These are phyloP conservation scores for Suillus placidus DNA, from an alignment of 768 basidiomycete genomes.

Conservation along the genomic window DNA sequence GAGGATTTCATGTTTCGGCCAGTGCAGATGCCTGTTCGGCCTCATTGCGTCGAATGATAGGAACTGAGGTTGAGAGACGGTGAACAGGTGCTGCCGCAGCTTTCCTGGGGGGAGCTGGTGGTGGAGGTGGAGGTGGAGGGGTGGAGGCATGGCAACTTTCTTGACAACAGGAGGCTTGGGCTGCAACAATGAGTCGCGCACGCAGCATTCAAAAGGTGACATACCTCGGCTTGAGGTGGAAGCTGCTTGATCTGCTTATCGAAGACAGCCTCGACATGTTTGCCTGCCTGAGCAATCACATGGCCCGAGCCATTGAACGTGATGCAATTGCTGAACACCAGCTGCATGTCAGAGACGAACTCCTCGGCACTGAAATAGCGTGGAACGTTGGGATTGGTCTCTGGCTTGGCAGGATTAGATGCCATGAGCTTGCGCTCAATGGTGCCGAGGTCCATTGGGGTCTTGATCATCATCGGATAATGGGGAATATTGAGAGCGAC, in stretches of 20 bases:
- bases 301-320: conserved; percentile 96
- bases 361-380: conserved; percentile 79
- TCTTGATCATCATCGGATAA: conserved; percentile 83
- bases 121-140: conserved; percentile 41
- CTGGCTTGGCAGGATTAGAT: conserved; percentile 80
- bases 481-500: conserved; percentile 84
- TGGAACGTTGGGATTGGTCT: conserved; percentile 68
- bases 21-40: conserved; percentile 50
- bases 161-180: conserved; percentile 50
- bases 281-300: conserved; percentile 74
- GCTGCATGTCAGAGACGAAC: conserved; percentile 81
- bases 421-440: conserved; percentile 85
- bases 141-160: conserved; percentile 41
- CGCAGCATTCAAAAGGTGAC: conserved; percentile 32
- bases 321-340: conserved; percentile 85
- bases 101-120: conserved; percentile 29
- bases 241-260: conserved; percentile 87
- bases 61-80: conserved; percentile 78
- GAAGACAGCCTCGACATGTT: conserved; percentile 79
- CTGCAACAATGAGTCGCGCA: conserved; percentile 26
- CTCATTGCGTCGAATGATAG: conserved; percentile 82
- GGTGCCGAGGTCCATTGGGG: conserved; percentile 93
- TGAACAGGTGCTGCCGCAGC: conserved; percentile 51
- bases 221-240: conserved; percentile 76
- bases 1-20: conserved; percentile 98